Evolutionary conservation across 768 basidiomycete genomes (phyloP).

Genomic region (Lactarius sp.): DNA sequence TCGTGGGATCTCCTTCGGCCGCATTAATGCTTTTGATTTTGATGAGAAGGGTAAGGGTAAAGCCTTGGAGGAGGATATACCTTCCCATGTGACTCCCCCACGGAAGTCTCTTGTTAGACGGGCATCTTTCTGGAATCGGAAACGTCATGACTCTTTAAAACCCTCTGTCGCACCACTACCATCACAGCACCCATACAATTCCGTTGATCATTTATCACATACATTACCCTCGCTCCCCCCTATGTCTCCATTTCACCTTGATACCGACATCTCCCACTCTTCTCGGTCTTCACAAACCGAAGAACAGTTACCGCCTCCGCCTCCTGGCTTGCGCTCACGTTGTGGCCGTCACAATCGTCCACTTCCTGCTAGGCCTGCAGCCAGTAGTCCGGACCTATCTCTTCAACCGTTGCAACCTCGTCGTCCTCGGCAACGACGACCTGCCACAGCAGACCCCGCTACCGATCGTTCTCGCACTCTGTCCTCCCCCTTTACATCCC

Average conservation of each 20-base stretch:
- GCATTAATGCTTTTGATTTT: conserved; percentile 36
- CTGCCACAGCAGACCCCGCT: conserved; percentile 40
- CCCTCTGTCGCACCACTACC: conserved; percentile 31
- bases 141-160: conserved; percentile 38
- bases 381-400: conserved; percentile 16
- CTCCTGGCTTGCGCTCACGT: conserved; percentile 17
- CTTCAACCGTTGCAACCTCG: neutral
- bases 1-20: conserved; percentile 55
- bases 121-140: conserved; percentile 28
- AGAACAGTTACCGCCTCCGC: conserved; percentile 22
- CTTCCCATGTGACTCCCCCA: conserved; percentile 26
- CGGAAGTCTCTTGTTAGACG: conserved; percentile 20
- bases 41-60: conserved; percentile 43
- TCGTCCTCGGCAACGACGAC: conserved; percentile 30
- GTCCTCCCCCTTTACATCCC: conserved; percentile 28
- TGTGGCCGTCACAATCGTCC: neutral
- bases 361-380: conserved; percentile 9
- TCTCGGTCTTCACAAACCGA: conserved; percentile 31
- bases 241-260: conserved; percentile 41
- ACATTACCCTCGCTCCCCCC: conserved; percentile 39
- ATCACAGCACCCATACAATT: conserved; percentile 28
- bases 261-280: conserved; percentile 29
- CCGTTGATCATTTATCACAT: conserved; percentile 34
- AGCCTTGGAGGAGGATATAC: conserved; percentile 35
- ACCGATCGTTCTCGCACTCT: conserved; percentile 30